Percentiles rank a stretch among this genome's conserved stretches.
phyloP scores from a whole-genome alignment of 2,329 filamentous ascomycete species.

The Epichloe gansuensis region DNA sequence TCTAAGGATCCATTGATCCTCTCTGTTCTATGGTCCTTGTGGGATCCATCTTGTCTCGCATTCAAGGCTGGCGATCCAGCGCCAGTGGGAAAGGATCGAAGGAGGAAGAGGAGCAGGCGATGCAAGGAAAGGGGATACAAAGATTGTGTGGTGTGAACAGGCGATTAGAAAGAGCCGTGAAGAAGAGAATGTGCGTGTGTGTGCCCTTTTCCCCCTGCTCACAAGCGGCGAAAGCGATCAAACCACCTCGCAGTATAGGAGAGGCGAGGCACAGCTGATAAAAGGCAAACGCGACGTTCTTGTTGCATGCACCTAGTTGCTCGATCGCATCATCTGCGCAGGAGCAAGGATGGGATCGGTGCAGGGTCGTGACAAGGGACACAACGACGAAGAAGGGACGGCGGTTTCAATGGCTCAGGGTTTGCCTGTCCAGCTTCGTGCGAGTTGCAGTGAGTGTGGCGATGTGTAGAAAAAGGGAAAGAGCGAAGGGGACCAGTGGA shows the following conservation, averaged over 20 bases:
- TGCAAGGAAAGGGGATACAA: not conserved
- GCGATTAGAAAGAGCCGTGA: not conserved
- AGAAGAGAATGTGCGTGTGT: not conserved
- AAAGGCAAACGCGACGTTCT: not conserved
- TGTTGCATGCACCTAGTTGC: not conserved
- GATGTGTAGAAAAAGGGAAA: not conserved
- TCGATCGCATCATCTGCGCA: slow-evolving; percentile 4
- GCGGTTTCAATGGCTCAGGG: not conserved
- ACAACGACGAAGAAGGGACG: too few species aligned
- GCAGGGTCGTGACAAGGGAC: not conserved
- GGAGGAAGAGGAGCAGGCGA: not conserved
- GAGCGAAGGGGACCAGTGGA: not conserved
- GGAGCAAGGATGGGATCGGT: not conserved
- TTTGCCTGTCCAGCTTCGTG: not conserved
- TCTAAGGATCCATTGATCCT: slow-evolving; percentile 16
- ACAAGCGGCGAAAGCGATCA: not conserved
- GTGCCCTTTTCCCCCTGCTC: not conserved
- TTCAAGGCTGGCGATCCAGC: slow-evolving; percentile 9
- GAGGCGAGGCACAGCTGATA: not conserved
- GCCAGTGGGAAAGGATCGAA: slow-evolving; percentile 4
- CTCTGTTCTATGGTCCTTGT: slow-evolving; percentile 21
- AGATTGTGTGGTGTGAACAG: not conserved
- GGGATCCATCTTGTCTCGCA: slow-evolving; percentile 20
- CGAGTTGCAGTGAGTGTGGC: not conserved
- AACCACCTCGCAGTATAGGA: not conserved